Base-by-base conservation (phyloP, 148 eudicot species). In the Rhododendron kiyosumense region DNA sequence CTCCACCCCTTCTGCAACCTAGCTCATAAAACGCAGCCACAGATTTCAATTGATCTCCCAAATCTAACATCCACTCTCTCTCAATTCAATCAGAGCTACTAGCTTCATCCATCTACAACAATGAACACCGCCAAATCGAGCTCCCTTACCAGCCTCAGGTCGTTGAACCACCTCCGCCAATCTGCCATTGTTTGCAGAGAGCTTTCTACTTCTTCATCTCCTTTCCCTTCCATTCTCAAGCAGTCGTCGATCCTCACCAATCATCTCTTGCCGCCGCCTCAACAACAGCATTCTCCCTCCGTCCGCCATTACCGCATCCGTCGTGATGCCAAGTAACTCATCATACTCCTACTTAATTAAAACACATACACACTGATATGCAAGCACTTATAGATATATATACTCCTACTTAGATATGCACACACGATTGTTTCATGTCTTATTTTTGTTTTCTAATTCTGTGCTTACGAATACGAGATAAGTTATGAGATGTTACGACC, bases 401-500 rank as follows among this genome's bases (percentile, higher is more conserved):
- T 41, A 41, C 8, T 41, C 45, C 45, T 46, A 46, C 12, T 46
- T 41, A 7, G 20, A n/a, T 24, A 10, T 13, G 32, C 36, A n/a
- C 18, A 22, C 15, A 41, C 20, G 15, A 12, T 78, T 12, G 81
- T 78, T 45, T 43, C 14, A 24, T 78, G 52, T 78, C 54, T 46
- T 78, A 11, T 10, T 10, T 36, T 10, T 4, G n/a, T 78, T 78
- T 41, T 78, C 12, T 34, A 5, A 12, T 32, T 52, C 26, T 75
- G 81, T 82, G 52, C 22, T 82, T 73, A 54, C 22, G 61, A 54
- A 24, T 18, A 26, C 41, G 84, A 38, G 73, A 49, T 22, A 51
- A 96, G 98, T 88, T 91, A 89, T 90, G 92, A 89, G 80, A 90
- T 90, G 77, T 82, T 88, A 49, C 90, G 93, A 2, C 98, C 95